phyloP scores from a whole-genome alignment of 768 basidiomycete genomes.

The Macrocybe gigantea region DNA sequence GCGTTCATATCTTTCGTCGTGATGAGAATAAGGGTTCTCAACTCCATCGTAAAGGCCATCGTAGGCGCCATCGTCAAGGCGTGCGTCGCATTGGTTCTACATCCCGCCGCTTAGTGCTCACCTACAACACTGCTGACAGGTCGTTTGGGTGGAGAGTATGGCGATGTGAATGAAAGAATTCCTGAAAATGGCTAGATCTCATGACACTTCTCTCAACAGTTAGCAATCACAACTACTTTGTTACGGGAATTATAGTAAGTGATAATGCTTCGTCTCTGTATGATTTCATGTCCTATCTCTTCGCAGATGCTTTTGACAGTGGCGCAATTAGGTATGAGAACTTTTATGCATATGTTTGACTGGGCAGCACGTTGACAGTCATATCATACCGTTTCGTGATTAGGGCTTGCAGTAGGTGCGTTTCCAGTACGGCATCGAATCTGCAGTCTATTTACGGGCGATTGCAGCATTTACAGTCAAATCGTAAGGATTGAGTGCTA shows the following conservation, averaged over 20 bases:
- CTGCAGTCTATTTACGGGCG: not conserved
- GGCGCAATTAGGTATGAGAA: conserved; percentile 40
- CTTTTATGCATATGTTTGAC: conserved; percentile 4
- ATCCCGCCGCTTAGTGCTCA: conserved; percentile 1
- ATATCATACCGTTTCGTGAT: not conserved
- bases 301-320: conserved; percentile 40
- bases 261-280: not conserved
- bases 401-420: conserved; percentile 35
- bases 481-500: conserved; percentile 26
- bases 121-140: conserved; percentile 21
- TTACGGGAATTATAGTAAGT: conserved; percentile 51
- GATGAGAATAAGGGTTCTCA: not conserved
- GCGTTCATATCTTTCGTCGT: conserved; percentile 10
- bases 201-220: conserved; percentile 27
- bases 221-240: conserved; percentile 47
- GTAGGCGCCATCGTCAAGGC: conserved; percentile 53
- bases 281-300: conserved; percentile 2
- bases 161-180: conserved; percentile 40
- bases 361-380: not conserved
- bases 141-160: conserved; percentile 58
- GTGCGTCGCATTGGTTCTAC: conserved; percentile 15
- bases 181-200: not conserved
- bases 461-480: conserved; percentile 32
- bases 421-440: not conserved
- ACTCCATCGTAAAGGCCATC: conserved; percentile 31